These are phyloP conservation scores for Xylaria curta DNA, from an alignment of 495 filamentous ascomycete genomes.

Conservation along the genomic window DNA sequence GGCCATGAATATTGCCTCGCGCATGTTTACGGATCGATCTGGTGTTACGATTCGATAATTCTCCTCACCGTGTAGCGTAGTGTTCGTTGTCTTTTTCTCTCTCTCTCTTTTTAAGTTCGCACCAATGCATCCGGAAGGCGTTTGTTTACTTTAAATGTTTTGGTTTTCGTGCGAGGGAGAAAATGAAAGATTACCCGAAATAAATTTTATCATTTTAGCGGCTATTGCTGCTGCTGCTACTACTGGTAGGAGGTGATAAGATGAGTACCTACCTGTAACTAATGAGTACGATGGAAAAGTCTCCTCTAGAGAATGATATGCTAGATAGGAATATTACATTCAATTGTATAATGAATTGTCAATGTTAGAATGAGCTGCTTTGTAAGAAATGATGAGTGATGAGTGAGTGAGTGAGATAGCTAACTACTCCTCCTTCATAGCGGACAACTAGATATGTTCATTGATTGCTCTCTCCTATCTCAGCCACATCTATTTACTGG, in stretches of 20 bases:
- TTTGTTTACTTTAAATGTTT: conserved; percentile 20
- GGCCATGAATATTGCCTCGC: conserved; percentile 96
- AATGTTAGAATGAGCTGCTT: not conserved
- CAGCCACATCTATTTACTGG: not conserved
- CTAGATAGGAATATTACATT: not conserved
- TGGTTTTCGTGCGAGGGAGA: not conserved
- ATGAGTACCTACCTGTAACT: too few species aligned
- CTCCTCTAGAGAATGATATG: conserved; percentile 5
- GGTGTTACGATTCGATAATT: conserved; percentile 69
- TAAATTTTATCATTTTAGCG: not conserved
- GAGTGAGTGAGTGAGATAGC: too few species aligned
- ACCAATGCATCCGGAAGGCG: conserved; percentile 30
- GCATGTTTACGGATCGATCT: conserved; percentile 90
- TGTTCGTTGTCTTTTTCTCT: not conserved
- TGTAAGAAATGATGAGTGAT: too few species aligned
- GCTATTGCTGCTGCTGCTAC: not conserved
- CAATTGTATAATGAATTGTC: conserved; percentile 19
- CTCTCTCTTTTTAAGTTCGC: not conserved
- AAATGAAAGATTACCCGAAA: not conserved
- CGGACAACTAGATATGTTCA: not conserved
- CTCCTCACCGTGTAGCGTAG: not conserved
- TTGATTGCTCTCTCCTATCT: not conserved
- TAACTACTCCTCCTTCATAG: not conserved
- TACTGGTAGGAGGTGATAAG: not conserved
- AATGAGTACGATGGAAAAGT: not conserved